Percentiles rank a stretch among this genome's conserved stretches.
Conservation (phyloP, 2,329 filamentous ascomycete genomes). For the Aspergillus flavus region DNA sequence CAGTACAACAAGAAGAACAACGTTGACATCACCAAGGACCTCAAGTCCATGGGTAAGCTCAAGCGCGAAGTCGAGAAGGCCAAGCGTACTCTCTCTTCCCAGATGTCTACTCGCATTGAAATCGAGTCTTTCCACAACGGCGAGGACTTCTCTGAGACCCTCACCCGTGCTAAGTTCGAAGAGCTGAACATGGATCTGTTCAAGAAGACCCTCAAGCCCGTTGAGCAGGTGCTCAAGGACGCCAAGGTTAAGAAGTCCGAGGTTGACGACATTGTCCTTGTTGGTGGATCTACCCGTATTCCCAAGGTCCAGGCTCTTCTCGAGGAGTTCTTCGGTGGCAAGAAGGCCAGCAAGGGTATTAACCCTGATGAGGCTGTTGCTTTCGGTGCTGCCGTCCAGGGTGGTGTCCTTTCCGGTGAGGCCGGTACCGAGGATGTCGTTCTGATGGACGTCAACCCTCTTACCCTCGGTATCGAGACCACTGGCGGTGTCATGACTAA, state of each 20-base stretch:
- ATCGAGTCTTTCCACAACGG: constrained; percentile 97
- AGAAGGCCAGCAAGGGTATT: constrained; percentile 99
- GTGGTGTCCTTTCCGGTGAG: constrained; percentile 90
- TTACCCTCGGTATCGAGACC: constrained; percentile 96
- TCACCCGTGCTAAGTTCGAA: constrained; percentile 98
- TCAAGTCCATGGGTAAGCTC: constrained; percentile 98
- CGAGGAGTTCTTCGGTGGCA: constrained; percentile 92
- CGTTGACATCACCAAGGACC: constrained; percentile 89
- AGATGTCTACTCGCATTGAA: constrained; percentile 91
- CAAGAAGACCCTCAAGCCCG: constrained; percentile 98
- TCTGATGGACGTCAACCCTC: constrained; percentile 95
- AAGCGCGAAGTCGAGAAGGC: constrained; percentile 99
- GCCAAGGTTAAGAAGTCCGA: constrained; percentile 96
- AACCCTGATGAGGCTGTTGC: constrained; percentile 99
- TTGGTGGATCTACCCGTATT: constrained; percentile 98
- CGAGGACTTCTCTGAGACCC: constrained; percentile 96
- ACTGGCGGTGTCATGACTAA: constrained; percentile 98
- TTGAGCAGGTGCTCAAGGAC: constrained; percentile 98
- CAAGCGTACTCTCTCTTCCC: constrained; percentile 94
- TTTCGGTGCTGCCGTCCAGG: constrained; percentile 96
- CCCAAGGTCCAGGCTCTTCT: constrained; percentile 94
- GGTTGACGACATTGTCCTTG: constrained; percentile 93
- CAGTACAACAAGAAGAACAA: constrained; percentile 97
- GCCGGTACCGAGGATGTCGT: constrained; percentile 77
- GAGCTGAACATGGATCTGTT: constrained; percentile 98